Conservation (phyloP, 495 filamentous ascomycete species). For the Aspergillus olivimuriae region DNA sequence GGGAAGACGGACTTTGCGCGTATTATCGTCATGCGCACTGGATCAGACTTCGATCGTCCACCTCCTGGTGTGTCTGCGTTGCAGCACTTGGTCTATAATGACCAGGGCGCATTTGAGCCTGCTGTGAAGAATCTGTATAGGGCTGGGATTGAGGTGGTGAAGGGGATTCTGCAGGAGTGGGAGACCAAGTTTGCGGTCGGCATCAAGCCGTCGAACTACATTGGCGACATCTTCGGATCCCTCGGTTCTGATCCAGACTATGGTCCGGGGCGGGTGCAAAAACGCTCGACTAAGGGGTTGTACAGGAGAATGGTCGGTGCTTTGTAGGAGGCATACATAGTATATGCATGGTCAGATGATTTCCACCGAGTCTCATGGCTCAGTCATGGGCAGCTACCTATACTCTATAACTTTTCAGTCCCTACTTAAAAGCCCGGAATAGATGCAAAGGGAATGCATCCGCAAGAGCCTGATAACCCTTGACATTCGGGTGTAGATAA, state of each 20-base stretch:
- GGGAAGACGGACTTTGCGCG: slow-evolving; percentile 59
- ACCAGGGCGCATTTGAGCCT: slow-evolving; percentile 55
- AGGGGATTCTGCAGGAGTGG: slow-evolving; percentile 60
- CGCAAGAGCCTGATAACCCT: slow-evolving; percentile 57
- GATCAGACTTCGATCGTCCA: slow-evolving; percentile 65
- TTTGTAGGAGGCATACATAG: neutral
- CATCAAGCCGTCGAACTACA: slow-evolving; percentile 58
- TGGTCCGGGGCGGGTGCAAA: slow-evolving; percentile 45
- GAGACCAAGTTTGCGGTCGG: slow-evolving; percentile 49
- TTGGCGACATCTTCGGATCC: slow-evolving; percentile 67
- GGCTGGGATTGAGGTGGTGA: slow-evolving; percentile 59
- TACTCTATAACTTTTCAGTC: too few species aligned
- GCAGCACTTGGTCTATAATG: slow-evolving; percentile 50
- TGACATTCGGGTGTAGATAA: slow-evolving; percentile 64
- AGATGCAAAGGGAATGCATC: slow-evolving; percentile 53
- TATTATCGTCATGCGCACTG: slow-evolving; percentile 69
- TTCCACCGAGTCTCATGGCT: too few species aligned
- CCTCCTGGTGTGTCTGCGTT: slow-evolving; percentile 48
- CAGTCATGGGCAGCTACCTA: too few species aligned
- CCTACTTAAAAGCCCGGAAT: slow-evolving; percentile 22
- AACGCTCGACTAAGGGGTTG: too few species aligned
- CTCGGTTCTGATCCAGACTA: slow-evolving; percentile 62
- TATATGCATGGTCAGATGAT: too few species aligned
- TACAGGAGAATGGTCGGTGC: too few species aligned
- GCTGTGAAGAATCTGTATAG: slow-evolving; percentile 60